These are phyloP conservation scores for Thozetella sp. DNA, from an alignment of 495 filamentous ascomycete species.

Conservation along the genomic window DNA sequence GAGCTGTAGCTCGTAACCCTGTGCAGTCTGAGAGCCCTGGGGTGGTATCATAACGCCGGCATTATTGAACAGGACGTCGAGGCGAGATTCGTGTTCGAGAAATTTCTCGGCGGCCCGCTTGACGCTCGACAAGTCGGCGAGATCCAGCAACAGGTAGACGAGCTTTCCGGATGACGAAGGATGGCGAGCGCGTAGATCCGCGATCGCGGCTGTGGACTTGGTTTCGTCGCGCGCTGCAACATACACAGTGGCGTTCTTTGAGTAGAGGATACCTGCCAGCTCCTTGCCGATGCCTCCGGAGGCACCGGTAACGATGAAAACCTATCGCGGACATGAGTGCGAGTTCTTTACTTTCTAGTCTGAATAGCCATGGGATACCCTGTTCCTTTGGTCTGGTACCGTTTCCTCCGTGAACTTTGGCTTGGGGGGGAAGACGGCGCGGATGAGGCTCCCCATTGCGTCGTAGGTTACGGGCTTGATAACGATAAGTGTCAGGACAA, in stretches of 20 bases:
- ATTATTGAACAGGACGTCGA: constrained; percentile 34
- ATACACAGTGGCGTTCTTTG: constrained; percentile 46
- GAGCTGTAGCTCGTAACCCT: constrained; percentile 40
- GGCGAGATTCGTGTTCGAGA: constrained; percentile 14
- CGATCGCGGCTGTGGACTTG: constrained; percentile 18
- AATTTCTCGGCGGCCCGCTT: constrained; percentile 21
- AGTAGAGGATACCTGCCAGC: constrained; percentile 39
- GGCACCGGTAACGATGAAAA: constrained; percentile 47
- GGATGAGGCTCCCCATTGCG: too few relatives aligned
- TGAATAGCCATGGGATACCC: too few relatives aligned
- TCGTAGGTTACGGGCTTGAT: too few relatives aligned
- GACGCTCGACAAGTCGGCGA: constrained; percentile 23
- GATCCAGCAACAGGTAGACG: constrained; percentile 15
- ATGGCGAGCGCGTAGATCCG: constrained; percentile 10
- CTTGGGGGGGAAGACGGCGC: too few relatives aligned
- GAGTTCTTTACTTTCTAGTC: too few relatives aligned
- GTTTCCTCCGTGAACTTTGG: too few relatives aligned
- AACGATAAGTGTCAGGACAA: too few relatives aligned
- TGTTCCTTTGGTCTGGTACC: too few relatives aligned
- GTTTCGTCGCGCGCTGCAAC: constrained; percentile 41
- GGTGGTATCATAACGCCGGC: constrained; percentile 31
- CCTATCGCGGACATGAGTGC: too few relatives aligned
- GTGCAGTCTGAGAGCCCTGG: constrained; percentile 22
- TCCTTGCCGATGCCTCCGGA: constrained; percentile 46
- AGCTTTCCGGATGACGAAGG: neutral